A percentile compares a stretch with the other conserved stretches of the same genome.
These are phyloP conservation scores for Microbotryum violaceum DNA, from an alignment of 1,284 basidiomycete species.

Conservation along the genomic window DNA sequence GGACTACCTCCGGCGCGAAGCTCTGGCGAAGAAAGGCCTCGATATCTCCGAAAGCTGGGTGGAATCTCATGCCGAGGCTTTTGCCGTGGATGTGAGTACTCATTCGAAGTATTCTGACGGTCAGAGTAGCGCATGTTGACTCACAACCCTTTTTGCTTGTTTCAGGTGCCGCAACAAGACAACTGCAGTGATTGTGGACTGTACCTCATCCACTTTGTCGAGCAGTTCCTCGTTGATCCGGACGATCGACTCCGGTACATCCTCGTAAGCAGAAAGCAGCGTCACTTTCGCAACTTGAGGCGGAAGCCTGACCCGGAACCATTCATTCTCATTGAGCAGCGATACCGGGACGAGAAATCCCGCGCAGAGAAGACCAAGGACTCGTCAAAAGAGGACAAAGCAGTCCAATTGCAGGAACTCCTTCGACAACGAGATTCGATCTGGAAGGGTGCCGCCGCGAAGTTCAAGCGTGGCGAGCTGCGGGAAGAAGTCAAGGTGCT, in stretches of 20 bases:
- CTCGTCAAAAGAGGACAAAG: not conserved
- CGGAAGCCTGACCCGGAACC: not conserved
- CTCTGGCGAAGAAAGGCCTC: conserved; percentile 61
- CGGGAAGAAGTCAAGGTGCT: conserved; percentile 13
- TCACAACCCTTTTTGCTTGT: not conserved
- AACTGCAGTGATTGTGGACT: conserved; percentile 82
- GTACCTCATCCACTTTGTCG: conserved; percentile 71
- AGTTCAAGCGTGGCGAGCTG: conserved; percentile 11
- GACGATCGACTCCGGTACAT: conserved; percentile 46
- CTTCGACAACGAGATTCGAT: not conserved
- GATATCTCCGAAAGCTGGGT: conserved; percentile 26
- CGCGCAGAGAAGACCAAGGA: not conserved
- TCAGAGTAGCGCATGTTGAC: too few relatives aligned
- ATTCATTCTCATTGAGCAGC: not conserved
- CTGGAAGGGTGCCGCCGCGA: conserved; percentile 9
- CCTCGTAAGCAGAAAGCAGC: not conserved
- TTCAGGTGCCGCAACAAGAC: conserved; percentile 65
- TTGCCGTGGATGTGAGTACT: not conserved
- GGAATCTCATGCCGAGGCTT: not conserved
- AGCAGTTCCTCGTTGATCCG: conserved; percentile 59
- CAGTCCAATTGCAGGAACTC: not conserved
- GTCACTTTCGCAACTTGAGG: too few relatives aligned
- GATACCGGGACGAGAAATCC: not conserved
- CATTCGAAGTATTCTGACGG: not conserved
- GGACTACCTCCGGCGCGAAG: conserved; percentile 68